Percentiles rank a stretch among this genome's conserved stretches.
phyloP scores from a whole-genome alignment of 1,284 basidiomycete genomes.

The Pisolithus thermaeus region DNA sequence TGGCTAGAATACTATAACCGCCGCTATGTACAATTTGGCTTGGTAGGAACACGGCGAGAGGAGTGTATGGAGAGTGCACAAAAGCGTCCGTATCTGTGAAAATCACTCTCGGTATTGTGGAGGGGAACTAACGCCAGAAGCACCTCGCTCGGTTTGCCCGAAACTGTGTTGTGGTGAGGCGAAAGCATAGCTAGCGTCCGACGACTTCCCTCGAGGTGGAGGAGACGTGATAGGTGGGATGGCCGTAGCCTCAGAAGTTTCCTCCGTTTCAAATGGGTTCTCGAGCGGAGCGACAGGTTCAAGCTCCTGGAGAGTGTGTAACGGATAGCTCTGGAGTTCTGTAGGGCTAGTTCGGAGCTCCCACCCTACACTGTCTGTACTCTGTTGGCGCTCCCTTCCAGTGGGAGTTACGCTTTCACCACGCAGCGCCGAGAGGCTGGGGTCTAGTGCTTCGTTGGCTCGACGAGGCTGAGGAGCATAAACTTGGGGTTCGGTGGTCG shows the following conservation, averaged over 20 bases:
- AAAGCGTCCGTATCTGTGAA: background rate
- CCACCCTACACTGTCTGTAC: slow-evolving; percentile 24
- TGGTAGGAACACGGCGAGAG: background rate
- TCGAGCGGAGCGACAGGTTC: slow-evolving; percentile 8
- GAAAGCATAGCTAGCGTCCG: slow-evolving; percentile 20
- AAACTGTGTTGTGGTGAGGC: slow-evolving; percentile 21
- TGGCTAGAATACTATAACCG: background rate
- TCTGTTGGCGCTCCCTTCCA: slow-evolving; percentile 17
- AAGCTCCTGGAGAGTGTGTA: slow-evolving; percentile 18
- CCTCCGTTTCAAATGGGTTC: slow-evolving; percentile 20
- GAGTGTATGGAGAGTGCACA: background rate
- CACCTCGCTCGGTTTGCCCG: slow-evolving; percentile 3
- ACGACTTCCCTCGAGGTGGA: slow-evolving; percentile 4
- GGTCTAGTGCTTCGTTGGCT: slow-evolving; percentile 8
- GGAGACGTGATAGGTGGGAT: slow-evolving; percentile 9
- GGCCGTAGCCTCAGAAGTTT: slow-evolving; percentile 14
- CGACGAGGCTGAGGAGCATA: slow-evolving; percentile 37
- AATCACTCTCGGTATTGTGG: slow-evolving; percentile 17
- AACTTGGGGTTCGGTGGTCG: slow-evolving; percentile 27
- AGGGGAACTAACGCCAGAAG: slow-evolving; percentile 11
- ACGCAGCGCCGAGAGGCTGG: slow-evolving; percentile 9
- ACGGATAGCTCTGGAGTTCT: slow-evolving; percentile 20
- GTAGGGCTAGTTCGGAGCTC: slow-evolving; percentile 21
- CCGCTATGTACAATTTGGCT: background rate
- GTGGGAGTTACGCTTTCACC: slow-evolving; percentile 9